Base-by-base conservation (phyloP, 768 basidiomycete species). In the Hericium alpestre region DNA sequence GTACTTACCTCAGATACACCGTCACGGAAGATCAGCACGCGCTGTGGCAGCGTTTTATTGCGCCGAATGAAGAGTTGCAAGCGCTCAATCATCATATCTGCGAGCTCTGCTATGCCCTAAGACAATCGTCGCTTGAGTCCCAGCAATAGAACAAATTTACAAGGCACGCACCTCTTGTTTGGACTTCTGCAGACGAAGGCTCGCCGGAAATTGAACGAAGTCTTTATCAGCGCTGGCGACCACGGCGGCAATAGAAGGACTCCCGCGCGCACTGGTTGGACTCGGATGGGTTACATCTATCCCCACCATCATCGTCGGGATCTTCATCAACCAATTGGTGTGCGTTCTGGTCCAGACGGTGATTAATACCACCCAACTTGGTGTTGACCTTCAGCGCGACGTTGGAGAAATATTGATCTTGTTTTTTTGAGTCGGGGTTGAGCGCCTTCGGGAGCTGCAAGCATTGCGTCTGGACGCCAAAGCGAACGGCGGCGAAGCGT, bases 241-340 rank as follows among this genome's bases (percentile, higher is more conserved):
- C 9, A 92, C 84, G 0, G 88, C 90, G 0, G 87, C 87, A 47
- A 93, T 86, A 0, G 87, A 90, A 2, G 90, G 90, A 1, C 88
- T 84, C 2, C 90, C 90, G 2, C 76, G 75, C 51, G 73, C 66
- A 61, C 85, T 86, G 6, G 71, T 76, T 1, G 86, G 84, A 1
- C 86, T 79, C 3, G 89, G 87, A 60, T 92, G 89, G 0, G 87
- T 91, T 0, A 90, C 87, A 64, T 92, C 89, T 60, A 90, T 87
- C 0, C 90, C 90, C 3, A 93, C 83, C 65, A 93, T 71, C 85
- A 93, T 92, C 10, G 90, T 91, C 55, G 76, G 77, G 61, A 76
- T 74, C 67, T 79, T 79, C 1, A 67, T 79, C 49, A 91, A 70
- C 88, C 88, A 91, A 39, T 58, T 63, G 76, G 84, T 80, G n/a